phyloP scores from a whole-genome alignment of 371 early-diverging fungal species.

The Chytridiales sp. region DNA sequence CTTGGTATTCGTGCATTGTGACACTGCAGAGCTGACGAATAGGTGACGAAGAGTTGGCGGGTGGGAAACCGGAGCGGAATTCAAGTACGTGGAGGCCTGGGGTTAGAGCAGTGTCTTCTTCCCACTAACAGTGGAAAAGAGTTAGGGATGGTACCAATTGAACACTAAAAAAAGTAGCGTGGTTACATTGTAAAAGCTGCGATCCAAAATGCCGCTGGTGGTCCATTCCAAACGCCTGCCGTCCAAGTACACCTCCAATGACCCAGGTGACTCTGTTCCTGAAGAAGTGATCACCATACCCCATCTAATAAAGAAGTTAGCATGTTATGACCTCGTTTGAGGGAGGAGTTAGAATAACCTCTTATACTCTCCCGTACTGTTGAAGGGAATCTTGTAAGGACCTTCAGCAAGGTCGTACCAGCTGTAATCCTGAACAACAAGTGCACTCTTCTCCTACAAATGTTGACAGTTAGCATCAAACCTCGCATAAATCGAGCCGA shows the following conservation, averaged over 20 bases:
- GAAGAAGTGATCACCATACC: slow-evolving; percentile 50
- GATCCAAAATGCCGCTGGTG: slow-evolving; percentile 49
- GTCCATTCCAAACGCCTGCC: slow-evolving; percentile 51
- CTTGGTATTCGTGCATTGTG: slow-evolving; percentile 53
- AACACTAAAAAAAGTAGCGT: slow-evolving; percentile 20
- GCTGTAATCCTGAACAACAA: slow-evolving; percentile 38
- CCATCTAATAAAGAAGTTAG: slow-evolving; percentile 25
- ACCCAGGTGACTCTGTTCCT: slow-evolving; percentile 43
- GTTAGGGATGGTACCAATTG: slow-evolving; percentile 16
- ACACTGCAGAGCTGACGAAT: slow-evolving; percentile 58
- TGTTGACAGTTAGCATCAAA: no score
- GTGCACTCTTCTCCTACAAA: slow-evolving; percentile 3
- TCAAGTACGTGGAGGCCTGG: slow-evolving; percentile 43
- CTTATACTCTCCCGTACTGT: slow-evolving; percentile 46
- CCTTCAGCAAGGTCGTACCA: slow-evolving; percentile 62
- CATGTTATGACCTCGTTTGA: no score
- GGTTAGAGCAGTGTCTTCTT: no score
- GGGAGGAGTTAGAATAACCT: slow-evolving; percentile 31
- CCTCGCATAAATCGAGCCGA: neutral
- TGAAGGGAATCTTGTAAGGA: slow-evolving; percentile 47
- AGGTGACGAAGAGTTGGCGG: slow-evolving; percentile 30
- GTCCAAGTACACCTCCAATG: slow-evolving; percentile 42
- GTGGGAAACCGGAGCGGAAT: slow-evolving; percentile 36
- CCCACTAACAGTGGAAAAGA: no score
- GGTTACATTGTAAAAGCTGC: slow-evolving; percentile 44